Percentiles rank a stretch among this genome's conserved stretches.
Conservation (phyloP, 2,329 filamentous ascomycete genomes). For the Colletotrichum sp. region DNA sequence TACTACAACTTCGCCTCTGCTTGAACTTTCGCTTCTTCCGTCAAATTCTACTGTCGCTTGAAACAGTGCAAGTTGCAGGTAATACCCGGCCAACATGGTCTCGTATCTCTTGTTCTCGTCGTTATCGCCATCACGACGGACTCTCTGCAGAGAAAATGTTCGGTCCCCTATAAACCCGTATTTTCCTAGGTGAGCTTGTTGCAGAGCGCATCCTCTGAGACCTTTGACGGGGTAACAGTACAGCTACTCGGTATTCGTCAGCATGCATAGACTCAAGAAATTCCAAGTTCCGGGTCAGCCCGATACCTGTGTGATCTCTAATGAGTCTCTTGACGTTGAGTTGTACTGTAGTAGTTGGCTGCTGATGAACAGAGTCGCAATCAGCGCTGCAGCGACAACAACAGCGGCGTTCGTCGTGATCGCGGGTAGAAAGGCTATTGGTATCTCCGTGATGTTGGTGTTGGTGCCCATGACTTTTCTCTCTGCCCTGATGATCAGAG, state of each 20-base stretch:
- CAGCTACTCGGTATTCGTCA: not conserved
- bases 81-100: not conserved
- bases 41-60: not conserved
- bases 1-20: not conserved
- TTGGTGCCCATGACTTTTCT: not conserved
- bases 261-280: not conserved
- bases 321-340: not conserved
- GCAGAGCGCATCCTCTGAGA: not conserved
- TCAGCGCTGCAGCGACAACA: not conserved
- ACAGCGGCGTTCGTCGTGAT: not conserved
- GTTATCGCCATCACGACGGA: not conserved
- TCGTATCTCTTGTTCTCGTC: not conserved
- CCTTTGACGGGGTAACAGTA: not conserved
- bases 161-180: not conserved
- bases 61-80: not conserved
- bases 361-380: not conserved
- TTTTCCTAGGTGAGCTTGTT: not conserved
- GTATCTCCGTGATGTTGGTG: not conserved
- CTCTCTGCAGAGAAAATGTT: not conserved
- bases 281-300: not conserved
- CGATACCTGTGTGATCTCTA: not conserved
- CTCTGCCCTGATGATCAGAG: not conserved
- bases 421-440: not conserved
- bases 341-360: not conserved
- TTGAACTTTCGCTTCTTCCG: not conserved